These are phyloP conservation scores for Gnomoniopsis sp. DNA, from an alignment of 2,329 filamentous ascomycete species.

Conservation along the genomic window DNA sequence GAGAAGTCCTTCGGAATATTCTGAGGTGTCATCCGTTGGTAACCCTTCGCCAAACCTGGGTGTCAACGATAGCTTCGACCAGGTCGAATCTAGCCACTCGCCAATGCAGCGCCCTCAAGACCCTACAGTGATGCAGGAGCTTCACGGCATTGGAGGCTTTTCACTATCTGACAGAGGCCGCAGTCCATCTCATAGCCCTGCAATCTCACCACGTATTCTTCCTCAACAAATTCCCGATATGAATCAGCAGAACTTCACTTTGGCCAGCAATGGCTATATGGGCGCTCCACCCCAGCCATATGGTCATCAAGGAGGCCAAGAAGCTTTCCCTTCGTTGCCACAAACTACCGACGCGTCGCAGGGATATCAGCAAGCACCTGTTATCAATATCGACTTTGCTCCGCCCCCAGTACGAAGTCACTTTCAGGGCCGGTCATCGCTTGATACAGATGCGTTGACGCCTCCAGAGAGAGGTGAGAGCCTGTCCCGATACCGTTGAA, in stretches of 20 bases:
- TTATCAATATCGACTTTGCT: slow-evolving; percentile 91
- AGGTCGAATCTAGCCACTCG: slow-evolving; percentile 68
- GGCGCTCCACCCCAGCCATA: slow-evolving; percentile 38
- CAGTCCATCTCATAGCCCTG: slow-evolving; percentile 74
- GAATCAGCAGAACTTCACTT: slow-evolving; percentile 46
- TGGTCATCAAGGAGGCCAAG: slow-evolving; percentile 36
- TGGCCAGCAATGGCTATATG: slow-evolving; percentile 40
- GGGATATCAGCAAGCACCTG: slow-evolving; percentile 60
- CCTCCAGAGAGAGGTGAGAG: slow-evolving; percentile 68
- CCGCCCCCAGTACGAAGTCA: slow-evolving; percentile 66
- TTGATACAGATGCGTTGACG: slow-evolving; percentile 73
- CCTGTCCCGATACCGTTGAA: neutral
- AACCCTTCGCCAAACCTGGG: slow-evolving; percentile 74
- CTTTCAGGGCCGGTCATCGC: slow-evolving; percentile 63
- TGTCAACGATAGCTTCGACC: slow-evolving; percentile 76
- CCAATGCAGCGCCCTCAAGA: slow-evolving; percentile 77
- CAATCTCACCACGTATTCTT: slow-evolving; percentile 60
- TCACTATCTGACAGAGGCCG: slow-evolving; percentile 74
- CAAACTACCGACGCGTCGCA: slow-evolving; percentile 52
- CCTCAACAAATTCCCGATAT: slow-evolving; percentile 55
- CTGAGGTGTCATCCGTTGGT: slow-evolving; percentile 82
- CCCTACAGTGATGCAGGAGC: slow-evolving; percentile 69
- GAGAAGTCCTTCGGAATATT: slow-evolving; percentile 84
- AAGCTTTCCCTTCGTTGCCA: slow-evolving; percentile 51
- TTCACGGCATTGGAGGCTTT: slow-evolving; percentile 75